A percentile compares a stretch with the other conserved stretches of the same genome.
phyloP scores from a whole-genome alignment of 2,329 filamentous ascomycete species.

The Pseudogymnoascus sp. region DNA sequence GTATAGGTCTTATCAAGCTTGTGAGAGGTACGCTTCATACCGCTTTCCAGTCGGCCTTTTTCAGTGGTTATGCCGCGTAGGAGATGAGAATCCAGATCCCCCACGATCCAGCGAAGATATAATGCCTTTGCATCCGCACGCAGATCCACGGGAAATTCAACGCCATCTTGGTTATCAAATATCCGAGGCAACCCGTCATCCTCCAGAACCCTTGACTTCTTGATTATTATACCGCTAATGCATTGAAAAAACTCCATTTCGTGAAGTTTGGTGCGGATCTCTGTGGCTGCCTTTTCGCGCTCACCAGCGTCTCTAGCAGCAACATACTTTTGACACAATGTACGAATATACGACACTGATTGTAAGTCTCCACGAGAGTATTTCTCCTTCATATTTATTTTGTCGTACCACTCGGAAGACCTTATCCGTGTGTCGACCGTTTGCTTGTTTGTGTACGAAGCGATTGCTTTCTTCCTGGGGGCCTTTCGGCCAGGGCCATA shows the following conservation, averaged over 20 bases:
- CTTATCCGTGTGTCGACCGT: conserved; percentile 9
- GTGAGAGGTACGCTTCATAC: conserved; percentile 14
- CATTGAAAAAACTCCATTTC: conserved; percentile 24
- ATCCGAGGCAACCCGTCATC: conserved; percentile 34
- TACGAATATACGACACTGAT: conserved; percentile 12
- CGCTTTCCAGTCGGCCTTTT: conserved; percentile 16
- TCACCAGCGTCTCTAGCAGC: background rate
- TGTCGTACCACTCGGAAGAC: conserved; percentile 15
- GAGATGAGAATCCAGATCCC: conserved; percentile 37
- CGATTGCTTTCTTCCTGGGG: conserved; percentile 3
- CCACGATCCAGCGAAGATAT: conserved; percentile 37
- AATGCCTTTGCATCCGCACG: conserved; percentile 39
- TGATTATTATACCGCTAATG: conserved; percentile 17
- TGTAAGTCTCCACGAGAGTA: conserved; percentile 11
- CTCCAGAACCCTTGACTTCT: conserved; percentile 24
- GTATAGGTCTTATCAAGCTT: conserved; percentile 13
- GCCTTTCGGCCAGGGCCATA: conserved; percentile 10
- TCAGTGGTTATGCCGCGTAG: conserved; percentile 28
- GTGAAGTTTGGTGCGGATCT: conserved; percentile 22
- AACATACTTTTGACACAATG: conserved; percentile 16
- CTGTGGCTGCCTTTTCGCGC: conserved; percentile 4
- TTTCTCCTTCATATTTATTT: conserved; percentile 12
- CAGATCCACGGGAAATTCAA: conserved; percentile 38
- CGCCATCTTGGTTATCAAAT: conserved; percentile 27
- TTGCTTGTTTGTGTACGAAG: conserved; percentile 5